Percentiles rank a stretch among this genome's conserved stretches.
phyloP scores from a whole-genome alignment of 225 moss, liverwort and hornwort species.

The Climacium dendroides region DNA sequence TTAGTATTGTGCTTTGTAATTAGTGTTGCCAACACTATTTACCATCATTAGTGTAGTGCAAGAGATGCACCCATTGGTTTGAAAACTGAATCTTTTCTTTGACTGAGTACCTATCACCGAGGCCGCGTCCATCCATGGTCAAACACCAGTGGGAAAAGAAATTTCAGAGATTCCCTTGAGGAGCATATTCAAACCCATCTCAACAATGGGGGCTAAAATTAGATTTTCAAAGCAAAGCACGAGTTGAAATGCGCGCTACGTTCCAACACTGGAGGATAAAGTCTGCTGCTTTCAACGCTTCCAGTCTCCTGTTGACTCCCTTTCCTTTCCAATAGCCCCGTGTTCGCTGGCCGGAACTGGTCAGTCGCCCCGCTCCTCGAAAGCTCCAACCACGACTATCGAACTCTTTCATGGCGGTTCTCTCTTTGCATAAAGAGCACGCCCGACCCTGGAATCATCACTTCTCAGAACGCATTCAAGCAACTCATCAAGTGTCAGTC shows the following conservation, averaged over 20 bases:
- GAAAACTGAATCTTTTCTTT: too few relatives aligned
- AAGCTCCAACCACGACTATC: too few relatives aligned
- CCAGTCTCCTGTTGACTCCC: not conserved
- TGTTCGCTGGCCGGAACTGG: not conserved
- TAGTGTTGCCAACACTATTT: too few relatives aligned
- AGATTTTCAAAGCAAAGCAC: not conserved
- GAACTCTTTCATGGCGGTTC: not conserved
- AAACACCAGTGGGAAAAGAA: not conserved
- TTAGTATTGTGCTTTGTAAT: too few relatives aligned
- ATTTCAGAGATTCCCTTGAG: not conserved
- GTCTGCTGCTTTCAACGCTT: not conserved
- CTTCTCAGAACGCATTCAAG: not conserved
- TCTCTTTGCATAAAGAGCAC: not conserved
- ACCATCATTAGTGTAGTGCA: too few relatives aligned
- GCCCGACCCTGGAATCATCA: not conserved
- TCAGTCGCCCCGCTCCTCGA: not conserved
- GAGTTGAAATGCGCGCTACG: not conserved
- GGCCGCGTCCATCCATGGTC: too few relatives aligned
- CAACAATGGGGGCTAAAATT: not conserved
- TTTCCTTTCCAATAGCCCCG: not conserved
- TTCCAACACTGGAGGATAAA: not conserved
- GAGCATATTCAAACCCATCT: not conserved
- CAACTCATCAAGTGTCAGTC: not conserved
- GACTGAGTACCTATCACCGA: too few relatives aligned
- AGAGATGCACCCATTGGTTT: too few relatives aligned